These are phyloP conservation scores for Aspergillus unguis DNA, from an alignment of 2,329 filamentous ascomycete species.

Conservation along the genomic window DNA sequence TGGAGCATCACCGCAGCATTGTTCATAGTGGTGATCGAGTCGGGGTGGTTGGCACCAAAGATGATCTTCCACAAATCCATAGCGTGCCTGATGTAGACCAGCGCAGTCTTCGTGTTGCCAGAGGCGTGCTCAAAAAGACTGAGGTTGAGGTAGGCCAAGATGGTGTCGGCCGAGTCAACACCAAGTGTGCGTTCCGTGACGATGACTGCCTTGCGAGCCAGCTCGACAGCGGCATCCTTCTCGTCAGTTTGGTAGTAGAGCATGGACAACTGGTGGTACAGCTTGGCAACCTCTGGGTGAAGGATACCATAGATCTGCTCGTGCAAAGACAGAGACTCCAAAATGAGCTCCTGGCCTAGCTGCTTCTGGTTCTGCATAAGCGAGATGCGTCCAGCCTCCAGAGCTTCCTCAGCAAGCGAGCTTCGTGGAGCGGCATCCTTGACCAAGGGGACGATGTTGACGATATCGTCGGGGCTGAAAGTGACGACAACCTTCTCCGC, in stretches of 20 bases:
- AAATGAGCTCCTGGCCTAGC: slow-evolving; percentile 86
- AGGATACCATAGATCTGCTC: slow-evolving; percentile 98
- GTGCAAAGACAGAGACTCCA: slow-evolving; percentile 94
- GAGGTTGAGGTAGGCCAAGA: slow-evolving; percentile 93
- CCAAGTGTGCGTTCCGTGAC: slow-evolving; percentile 92
- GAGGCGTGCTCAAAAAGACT: slow-evolving; percentile 90
- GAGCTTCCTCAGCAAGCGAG: slow-evolving; percentile 85
- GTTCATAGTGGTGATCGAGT: slow-evolving; percentile 98
- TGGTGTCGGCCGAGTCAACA: slow-evolving; percentile 87
- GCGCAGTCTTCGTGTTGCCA: slow-evolving; percentile 83
- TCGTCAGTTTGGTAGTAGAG: slow-evolving; percentile 97
- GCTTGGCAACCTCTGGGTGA: slow-evolving; percentile 90
- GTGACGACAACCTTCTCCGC: slow-evolving; percentile 53
- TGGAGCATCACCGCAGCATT: slow-evolving; percentile 99
- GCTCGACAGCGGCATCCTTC: slow-evolving; percentile 90
- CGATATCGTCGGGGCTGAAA: slow-evolving; percentile 78
- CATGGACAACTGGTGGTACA: slow-evolving; percentile 93
- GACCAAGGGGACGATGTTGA: slow-evolving; percentile 90
- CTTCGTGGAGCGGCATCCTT: slow-evolving; percentile 94
- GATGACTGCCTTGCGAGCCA: slow-evolving; percentile 94
- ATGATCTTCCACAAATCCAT: slow-evolving; percentile 96
- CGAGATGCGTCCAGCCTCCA: slow-evolving; percentile 95
- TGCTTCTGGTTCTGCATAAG: slow-evolving; percentile 93
- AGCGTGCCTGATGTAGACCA: slow-evolving; percentile 86
- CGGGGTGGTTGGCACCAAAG: slow-evolving; percentile 88